Base-by-base conservation (phyloP, 441 rosid genomes). In the Codiaeum variegatum region DNA sequence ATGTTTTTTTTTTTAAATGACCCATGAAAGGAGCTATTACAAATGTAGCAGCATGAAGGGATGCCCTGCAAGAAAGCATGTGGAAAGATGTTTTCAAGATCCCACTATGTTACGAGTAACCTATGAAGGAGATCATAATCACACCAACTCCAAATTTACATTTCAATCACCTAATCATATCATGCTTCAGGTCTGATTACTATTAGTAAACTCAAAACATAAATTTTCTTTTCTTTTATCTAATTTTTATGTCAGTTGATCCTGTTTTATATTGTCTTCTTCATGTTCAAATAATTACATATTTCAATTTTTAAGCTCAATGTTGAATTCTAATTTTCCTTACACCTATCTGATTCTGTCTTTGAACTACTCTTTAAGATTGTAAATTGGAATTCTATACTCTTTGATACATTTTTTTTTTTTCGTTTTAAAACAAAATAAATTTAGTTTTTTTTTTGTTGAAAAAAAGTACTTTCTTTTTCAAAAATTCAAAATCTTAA, bases 61-160 rank as follows among this genome's bases (percentile, higher is more conserved):
- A 16, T 79, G 86, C 68, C 76, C 83, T 3, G 84, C 84, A 62
- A 81, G 75, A 73, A 81, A 78, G 69, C 83, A 76, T 8, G 84
- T 78, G 52, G 84, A 83, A 38, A 59, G 83, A 73, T 76, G 82
- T 51, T 49, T 66, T 67, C 73, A 76, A 62, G 84, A 83, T 74
- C 82, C 86, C 21, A 66, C 60, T 21, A 69, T 76, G 84, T 56
- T 83, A 28, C 54, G 75, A 46, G 78, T 83, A 71, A 77, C 81
- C 26, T 83, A 79, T 64, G 81, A 79, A 75, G 84, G 80, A 16
- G 76, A 70, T 16, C 75, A 69, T 68, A 32, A 51, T 42, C 78
- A 81, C 68, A 40, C 29, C 42, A 76, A 81, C 69, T 15, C 67
- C 28, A 60, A 26, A 12, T 24, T 76, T 31, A 16, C 69, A 16